phyloP scores from a whole-genome alignment of 2,329 filamentous ascomycete genomes.

The Talaromyces sp. region DNA sequence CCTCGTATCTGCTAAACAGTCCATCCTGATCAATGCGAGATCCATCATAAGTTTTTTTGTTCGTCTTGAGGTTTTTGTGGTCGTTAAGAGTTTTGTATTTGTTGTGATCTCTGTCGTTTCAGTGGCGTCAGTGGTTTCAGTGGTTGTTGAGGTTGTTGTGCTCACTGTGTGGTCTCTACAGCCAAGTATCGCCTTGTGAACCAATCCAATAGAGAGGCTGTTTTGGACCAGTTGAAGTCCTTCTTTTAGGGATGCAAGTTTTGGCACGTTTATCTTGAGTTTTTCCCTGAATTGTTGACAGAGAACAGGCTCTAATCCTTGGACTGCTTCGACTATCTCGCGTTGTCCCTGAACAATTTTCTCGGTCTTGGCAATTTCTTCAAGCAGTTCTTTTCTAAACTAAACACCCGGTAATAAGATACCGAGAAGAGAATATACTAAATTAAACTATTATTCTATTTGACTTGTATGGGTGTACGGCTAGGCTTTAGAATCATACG shows the following conservation, averaged over 20 bases:
- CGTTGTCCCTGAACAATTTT: background rate
- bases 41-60: background rate
- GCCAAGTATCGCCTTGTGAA: background rate
- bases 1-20: background rate
- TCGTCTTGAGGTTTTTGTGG: too few species aligned
- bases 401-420: too few species aligned
- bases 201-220: background rate
- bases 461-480: too few species aligned
- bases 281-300: too few species aligned
- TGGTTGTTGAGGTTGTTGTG: too few species aligned
- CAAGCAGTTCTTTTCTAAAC: too few species aligned
- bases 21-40: background rate
- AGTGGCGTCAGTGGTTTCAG: too few species aligned
- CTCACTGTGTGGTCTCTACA: background rate
- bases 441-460: too few species aligned
- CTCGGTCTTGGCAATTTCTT: background rate
- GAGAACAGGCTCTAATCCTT: background rate
- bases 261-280: background rate
- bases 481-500: too few species aligned
- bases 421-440: too few species aligned
- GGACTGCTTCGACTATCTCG: background rate
- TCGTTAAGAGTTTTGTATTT: background rate
- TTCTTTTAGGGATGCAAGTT: background rate
- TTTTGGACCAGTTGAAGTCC: background rate
- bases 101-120: too few species aligned